Evolutionary conservation across 1,284 basidiomycete species (phyloP), one percentile per base, ranked within the genome.

Genomic region (Singerocomus inundabilis): DNA sequence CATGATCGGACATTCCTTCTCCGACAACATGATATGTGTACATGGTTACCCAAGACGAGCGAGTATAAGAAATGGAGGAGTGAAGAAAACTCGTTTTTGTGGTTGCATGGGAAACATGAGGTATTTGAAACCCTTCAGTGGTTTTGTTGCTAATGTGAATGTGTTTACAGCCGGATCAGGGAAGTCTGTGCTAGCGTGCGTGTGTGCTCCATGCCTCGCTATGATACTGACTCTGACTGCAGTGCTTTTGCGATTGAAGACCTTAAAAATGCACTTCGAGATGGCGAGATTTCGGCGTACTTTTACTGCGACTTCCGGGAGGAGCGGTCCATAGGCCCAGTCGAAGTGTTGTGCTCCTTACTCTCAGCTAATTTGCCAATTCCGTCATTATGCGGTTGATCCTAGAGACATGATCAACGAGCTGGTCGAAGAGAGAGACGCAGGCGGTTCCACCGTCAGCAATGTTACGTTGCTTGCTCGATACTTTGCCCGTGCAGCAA

Each of bases 251-350:
- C 43, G 37, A 44, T 44, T 11, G 4, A 43, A 2, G 6, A 6
- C 5, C 16, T 43, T 12, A 44, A 42, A 2, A 15, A 4, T 8
- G 18, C 38, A 5, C 38, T 43, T 4, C 33, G 31, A 1, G 51
- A 41, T n/a, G 33, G 15, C n/a, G 26, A 42, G 9, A 15, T 28
- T 0, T n/a, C 57, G 10, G 35, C 11, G 1, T 55, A 32, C 9
- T 58, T 54, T 25, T 54, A 58, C 13, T 54, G 53, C 1, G 44
- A 55, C 16, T 54, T 58, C 21, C 55, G 53, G 11, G 21, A 32
- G 2, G 52, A 55, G 11, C 39, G 52, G 13, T 30, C 44, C 2
- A 54, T 35, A 5, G 38, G 10, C 6, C 40, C 52, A 1, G 13
- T 40, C n/a, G 51, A 54, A 15, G 33, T 54, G 16, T 28, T 54